Percentiles rank a stretch among this genome's conserved stretches.
Conservation (phyloP, 352 stramenopile genomes). For the Pilasporangium apinafurcum region DNA sequence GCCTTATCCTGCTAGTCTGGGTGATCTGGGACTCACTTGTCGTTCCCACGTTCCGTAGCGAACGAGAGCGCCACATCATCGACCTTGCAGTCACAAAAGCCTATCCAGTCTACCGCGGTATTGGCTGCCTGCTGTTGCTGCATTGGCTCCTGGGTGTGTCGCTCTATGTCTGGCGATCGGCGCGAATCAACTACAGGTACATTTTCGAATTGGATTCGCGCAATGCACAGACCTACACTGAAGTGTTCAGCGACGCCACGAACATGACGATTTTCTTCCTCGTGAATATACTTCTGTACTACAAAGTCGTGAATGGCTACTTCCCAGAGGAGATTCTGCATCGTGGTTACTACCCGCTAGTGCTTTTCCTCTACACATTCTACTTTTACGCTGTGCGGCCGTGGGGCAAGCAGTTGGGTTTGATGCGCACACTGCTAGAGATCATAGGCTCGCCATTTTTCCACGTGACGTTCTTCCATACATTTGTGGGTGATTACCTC, state of each 20-base stretch:
- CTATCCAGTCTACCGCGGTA: constrained; percentile 94
- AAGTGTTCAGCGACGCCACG: constrained; percentile 94
- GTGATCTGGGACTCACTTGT: constrained; percentile 94
- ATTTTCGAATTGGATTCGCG: constrained; percentile 93
- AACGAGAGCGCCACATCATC: constrained; percentile 66
- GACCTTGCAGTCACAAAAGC: constrained; percentile 70
- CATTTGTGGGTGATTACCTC: constrained; percentile 86
- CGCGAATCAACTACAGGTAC: constrained; percentile 93
- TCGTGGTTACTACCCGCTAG: constrained; percentile 89
- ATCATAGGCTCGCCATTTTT: constrained; percentile 89
- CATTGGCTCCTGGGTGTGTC: constrained; percentile 94
- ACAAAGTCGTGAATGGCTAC: constrained; percentile 91
- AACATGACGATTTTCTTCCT: constrained; percentile 96
- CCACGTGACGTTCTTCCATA: constrained; percentile 93
- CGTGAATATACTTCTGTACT: constrained; percentile 94
- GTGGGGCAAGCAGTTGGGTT: constrained; percentile 71
- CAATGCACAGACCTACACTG: constrained; percentile 72
- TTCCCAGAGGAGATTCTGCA: constrained; percentile 78
- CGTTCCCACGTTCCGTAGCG: constrained; percentile 64
- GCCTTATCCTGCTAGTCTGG: constrained; percentile 84
- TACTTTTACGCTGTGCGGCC: constrained; percentile 91
- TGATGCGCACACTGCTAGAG: constrained; percentile 85
- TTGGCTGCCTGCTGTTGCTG: constrained; percentile 92
- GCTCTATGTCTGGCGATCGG: constrained; percentile 88
- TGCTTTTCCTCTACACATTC: constrained; percentile 90